A percentile compares a stretch with the other conserved stretches of the same genome.
Conservation (phyloP, 2,329 filamentous ascomycete genomes). For the Mariannaea sp. region DNA sequence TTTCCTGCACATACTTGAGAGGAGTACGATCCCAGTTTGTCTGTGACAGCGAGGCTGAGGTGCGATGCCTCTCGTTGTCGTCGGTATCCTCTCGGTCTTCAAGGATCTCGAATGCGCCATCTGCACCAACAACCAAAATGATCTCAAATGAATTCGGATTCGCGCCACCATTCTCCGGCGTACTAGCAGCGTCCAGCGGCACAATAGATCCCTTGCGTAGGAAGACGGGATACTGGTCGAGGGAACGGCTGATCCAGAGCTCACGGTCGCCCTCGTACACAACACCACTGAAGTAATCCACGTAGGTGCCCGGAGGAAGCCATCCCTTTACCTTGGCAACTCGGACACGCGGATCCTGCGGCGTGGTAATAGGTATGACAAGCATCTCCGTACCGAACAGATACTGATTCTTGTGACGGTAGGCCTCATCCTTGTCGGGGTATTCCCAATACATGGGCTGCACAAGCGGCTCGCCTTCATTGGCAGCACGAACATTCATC, state of each 20-base stretch:
- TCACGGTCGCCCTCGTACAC: slow-evolving; percentile 62
- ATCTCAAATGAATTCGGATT: slow-evolving; percentile 56
- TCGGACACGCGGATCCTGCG: slow-evolving; percentile 51
- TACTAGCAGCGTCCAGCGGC: slow-evolving; percentile 51
- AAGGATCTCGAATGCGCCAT: slow-evolving; percentile 54
- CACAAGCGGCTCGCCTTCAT: slow-evolving; percentile 55
- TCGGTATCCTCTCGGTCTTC: too few species aligned
- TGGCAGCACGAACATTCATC: slow-evolving; percentile 53
- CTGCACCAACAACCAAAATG: slow-evolving; percentile 51
- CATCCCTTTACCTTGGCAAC: slow-evolving; percentile 56
- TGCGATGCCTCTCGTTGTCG: too few species aligned
- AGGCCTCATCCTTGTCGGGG: slow-evolving; percentile 57
- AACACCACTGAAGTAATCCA: slow-evolving; percentile 62
- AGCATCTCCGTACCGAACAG: slow-evolving; percentile 62
- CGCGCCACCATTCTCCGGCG: slow-evolving; percentile 51
- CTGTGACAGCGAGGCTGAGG: too few species aligned
- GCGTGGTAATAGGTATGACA: slow-evolving; percentile 60
- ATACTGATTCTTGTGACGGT: slow-evolving; percentile 61
- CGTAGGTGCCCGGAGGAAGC: slow-evolving; percentile 55
- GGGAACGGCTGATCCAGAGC: slow-evolving; percentile 54
- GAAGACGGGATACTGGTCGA: slow-evolving; percentile 57
- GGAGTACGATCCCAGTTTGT: too few species aligned
- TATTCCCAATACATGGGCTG: slow-evolving; percentile 68
- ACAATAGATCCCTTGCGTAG: slow-evolving; percentile 62
- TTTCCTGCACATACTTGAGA: too few species aligned